A percentile compares a stretch with the other conserved stretches of the same genome.
phyloP scores from a whole-genome alignment of 257 asterid genomes.

The Eucommia ulmoides region DNA sequence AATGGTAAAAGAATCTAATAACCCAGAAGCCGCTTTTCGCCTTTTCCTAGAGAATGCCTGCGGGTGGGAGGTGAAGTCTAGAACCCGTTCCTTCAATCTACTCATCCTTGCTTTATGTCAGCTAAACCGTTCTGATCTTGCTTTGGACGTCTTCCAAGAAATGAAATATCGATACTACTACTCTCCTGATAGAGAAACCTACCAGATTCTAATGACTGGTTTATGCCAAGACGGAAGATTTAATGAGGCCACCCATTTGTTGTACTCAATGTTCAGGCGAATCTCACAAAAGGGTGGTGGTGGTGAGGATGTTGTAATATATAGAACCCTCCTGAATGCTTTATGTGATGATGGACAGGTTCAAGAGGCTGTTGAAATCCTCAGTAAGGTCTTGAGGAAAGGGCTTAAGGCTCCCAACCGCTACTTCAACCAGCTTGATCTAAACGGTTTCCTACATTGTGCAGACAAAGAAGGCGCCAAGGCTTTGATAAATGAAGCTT shows the following conservation, averaged over 20 bases:
- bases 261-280: constrained; percentile 79
- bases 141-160: constrained; percentile 64
- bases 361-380: constrained; percentile 61
- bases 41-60: constrained; percentile 54
- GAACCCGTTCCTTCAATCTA: constrained; percentile 48
- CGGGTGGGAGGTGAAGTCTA: constrained; percentile 77
- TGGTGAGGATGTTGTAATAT: constrained; percentile 58
- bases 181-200: constrained; percentile 69
- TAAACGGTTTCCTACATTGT: constrained; percentile 23
- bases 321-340: constrained; percentile 59
- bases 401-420: constrained; percentile 71
- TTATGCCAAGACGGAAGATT: constrained; percentile 61
- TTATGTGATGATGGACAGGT: constrained; percentile 64
- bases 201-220: constrained; percentile 69
- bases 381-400: constrained; percentile 53
- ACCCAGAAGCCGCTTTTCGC: constrained; percentile 38
- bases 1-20: constrained; percentile 52
- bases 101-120: constrained; percentile 56
- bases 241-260: constrained; percentile 70
- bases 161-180: constrained; percentile 61
- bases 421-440: constrained; percentile 40
- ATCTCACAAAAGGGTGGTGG: constrained; percentile 74
- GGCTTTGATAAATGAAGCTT: constrained; percentile 45
- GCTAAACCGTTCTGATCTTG: constrained; percentile 61
- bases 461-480: constrained; percentile 25